Base-by-base conservation (phyloP, 2,329 filamentous ascomycete genomes). In the Lasiodiplodia gonubiensis region DNA sequence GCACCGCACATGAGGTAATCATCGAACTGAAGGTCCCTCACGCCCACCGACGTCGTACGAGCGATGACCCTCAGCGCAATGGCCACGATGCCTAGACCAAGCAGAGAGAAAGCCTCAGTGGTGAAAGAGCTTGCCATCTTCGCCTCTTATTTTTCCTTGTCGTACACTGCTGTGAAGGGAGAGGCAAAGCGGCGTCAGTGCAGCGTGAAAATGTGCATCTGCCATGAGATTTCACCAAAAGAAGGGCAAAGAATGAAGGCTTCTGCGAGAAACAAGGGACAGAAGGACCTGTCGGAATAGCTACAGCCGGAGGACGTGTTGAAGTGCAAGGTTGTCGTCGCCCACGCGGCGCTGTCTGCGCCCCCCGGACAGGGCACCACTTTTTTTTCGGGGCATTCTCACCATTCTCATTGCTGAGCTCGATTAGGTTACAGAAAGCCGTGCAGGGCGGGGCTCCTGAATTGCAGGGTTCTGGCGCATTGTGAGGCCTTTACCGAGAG, bases 1-100 rank as follows among this genome's bases (percentile, higher is more conserved):
- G 71, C 70, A 27, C 69, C n/a, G 70, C 68, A 70, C 55, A 73
- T 72, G 33, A 72, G 53, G 53, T 72, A 72, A 51, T 72, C 70
- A 25, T 73, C 70, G 42, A 64, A 48, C 21, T 64, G 68, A 49
- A 73, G 67, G 23, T 68, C 63, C 42, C 68, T 66, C 59, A 70
- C 33, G 8, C 70, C 69, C 18, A 72, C 70, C 37, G 68, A 69
- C 25, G 59, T 64, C 27, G 70, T 42, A 25, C 70, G 69, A 5
- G 71, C 71, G 63, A 70, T 68, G 23, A 69, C 70, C 33, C 70
- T 63, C 27, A 73, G 53, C 18, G 69, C 33, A 37, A 69, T 72
- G 46, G 71, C 65, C 3, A 65, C 64, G 7, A 73, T 64, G 21
- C 70, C 70, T 1, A 71, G 35, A 39, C 69, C 27, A 61, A 70